phyloP scores from a whole-genome alignment of 73 alveolate species.

The Tetrahymena thermophila region DNA sequence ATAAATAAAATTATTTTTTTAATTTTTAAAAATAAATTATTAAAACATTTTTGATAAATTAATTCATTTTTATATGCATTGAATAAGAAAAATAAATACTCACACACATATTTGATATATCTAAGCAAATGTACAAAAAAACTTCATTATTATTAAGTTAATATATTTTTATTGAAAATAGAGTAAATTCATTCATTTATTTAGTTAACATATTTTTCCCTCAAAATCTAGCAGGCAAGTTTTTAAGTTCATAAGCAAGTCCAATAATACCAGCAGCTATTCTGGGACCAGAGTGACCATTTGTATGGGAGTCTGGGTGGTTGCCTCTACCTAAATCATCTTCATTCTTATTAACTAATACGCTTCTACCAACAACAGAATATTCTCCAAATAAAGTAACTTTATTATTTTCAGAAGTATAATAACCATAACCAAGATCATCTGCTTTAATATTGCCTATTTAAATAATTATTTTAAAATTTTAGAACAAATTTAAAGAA shows the following conservation, averaged over 20 bases:
- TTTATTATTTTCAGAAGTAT: slow-evolving; percentile 22
- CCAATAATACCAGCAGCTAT: slow-evolving; percentile 43
- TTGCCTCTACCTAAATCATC: slow-evolving; percentile 79
- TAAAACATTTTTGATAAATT: too few species aligned
- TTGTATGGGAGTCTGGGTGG: slow-evolving; percentile 68
- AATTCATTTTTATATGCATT: too few species aligned
- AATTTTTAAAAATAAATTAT: too few species aligned
- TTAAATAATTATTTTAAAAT: background rate
- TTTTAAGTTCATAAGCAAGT: slow-evolving; percentile 22
- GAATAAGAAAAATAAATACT: too few species aligned
- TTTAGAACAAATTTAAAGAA: background rate
- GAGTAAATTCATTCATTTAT: too few species aligned
- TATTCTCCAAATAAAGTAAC: slow-evolving; percentile 40
- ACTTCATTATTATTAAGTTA: too few species aligned
- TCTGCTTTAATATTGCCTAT: slow-evolving; percentile 53
- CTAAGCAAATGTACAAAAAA: too few species aligned
- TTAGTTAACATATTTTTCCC: too few species aligned
- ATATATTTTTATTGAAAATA: too few species aligned
- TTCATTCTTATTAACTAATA: slow-evolving; percentile 51
- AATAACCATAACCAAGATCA: slow-evolving; percentile 42
- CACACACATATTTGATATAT: too few species aligned
- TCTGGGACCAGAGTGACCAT: slow-evolving; percentile 74
- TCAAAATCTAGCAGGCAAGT: slow-evolving; percentile 2
- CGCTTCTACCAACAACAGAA: slow-evolving; percentile 60
- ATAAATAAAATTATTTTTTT: too few species aligned